Base-by-base conservation (phyloP, 2,329 filamentous ascomycete genomes). In the Claviceps pazoutovae region DNA sequence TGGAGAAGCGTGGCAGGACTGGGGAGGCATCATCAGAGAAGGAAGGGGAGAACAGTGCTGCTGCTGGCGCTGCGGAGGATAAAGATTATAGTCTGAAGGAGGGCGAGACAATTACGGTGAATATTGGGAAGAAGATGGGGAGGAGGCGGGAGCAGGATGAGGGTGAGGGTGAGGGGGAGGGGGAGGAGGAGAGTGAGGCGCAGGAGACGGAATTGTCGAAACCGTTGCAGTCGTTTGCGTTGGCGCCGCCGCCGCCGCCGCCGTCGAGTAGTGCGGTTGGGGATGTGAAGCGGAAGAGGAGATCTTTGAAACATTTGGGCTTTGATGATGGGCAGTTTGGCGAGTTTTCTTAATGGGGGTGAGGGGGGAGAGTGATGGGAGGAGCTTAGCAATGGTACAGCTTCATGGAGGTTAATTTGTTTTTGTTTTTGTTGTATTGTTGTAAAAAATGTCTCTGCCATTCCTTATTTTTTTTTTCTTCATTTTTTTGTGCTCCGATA, bases 261-360 rank as follows among this genome's bases (percentile, higher is more conserved):
- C 7, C 85, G 7, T 83, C 84, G 1, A 80, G 74, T 55, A 34
- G 9, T 34, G 30, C 30, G 9, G 78, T 76, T 14, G 72, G 73
- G 56, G 78, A 79, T 53, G 73, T 79, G n/a, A 81, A 78, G 68
- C 72, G 78, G 50, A 76, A 80, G 67, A 73, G 76, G 60, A 70
- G 69, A 60, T 75, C 78, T 13, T 70, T 75, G 5, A 72, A 82
- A 61, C 82, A 88, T 53, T 61, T 91, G 57, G 87, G 87, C 0
- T 93, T 93, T 60, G 88, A 94, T 61, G 86, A 95, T 64, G 88
- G 88, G 1, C 84, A 91, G 62, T 90, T 89, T 76, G 88, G 87
- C 19, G 88, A 94, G 68, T 94, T 94, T 69, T 77, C 76, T 47
- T 82, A 55, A 56, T 54, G n/a, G 41, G 37, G 16, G 23, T 19